Base-by-base conservation (phyloP, 148 eudicot genomes). In the Amaranthus hypochondriacus region DNA sequence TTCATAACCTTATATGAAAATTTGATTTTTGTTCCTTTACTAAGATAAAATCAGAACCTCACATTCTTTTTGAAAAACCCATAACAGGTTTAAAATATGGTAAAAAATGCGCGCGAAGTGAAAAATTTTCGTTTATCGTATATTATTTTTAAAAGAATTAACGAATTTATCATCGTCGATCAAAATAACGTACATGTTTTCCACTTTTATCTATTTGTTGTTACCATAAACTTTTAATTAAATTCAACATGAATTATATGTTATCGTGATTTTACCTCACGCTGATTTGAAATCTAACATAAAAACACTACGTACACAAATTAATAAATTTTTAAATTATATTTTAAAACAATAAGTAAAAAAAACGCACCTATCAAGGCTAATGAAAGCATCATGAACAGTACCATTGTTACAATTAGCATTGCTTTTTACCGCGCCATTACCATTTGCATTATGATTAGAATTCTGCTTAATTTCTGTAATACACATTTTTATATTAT, bases 291-390 rank as follows among this genome's bases (percentile, higher is more conserved):
- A 4, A 42, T 5, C 2, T 13, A 28, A 5, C 5, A 11, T 5
- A 56, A 66, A 28, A 56, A 56, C 3, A 44, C 53, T 6, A 10
- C 2, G 48, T 3, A 75, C 4, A n/a, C 39, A 4, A 46, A 46
- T 1, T 4, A 43, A 18, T 7, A 11, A 54, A 9, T 7, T 1
- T 28, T 28, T 28, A 0, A 28, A 28, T 28, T 28, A 28, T 28
- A 28, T 28, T 28, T 28, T 28, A 28, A 28, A 28, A 28, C 39
- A 28, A 28, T 28, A 28, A 28, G 39, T 28, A 28, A 28, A 28
- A 28, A 28, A 62, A 52, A 66, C 77, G 66, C 42, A 75, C 77
- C 69, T 56, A 48, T 75, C 77, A 39, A 75, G 77, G 65, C 68
- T 75, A 6, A 75, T 67, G 5, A 66, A 48, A 56, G 48, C 65